Evolutionary conservation across 371 early-diverging fungal species (phyloP).

Genomic region (Basidiobolus heterosporus): DNA sequence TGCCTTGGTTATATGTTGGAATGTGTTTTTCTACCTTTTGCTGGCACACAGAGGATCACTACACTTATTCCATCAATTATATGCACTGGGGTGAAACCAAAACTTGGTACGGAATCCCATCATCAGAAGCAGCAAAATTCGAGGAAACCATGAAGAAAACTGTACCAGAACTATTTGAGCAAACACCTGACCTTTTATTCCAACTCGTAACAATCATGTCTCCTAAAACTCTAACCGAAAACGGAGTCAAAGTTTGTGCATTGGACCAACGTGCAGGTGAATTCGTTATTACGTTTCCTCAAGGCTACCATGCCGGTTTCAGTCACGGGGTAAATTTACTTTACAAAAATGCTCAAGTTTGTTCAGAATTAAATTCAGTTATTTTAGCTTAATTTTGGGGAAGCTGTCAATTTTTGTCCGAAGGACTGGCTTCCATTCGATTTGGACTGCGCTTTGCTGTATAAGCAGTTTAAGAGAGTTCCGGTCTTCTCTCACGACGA

Average conservation of each 20-base stretch:
- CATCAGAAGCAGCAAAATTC: conserved; percentile 57
- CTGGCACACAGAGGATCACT: conserved; percentile 96
- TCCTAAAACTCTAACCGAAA: conserved; percentile 51
- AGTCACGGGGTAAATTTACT: conserved; percentile 68
- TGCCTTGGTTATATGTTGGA: conserved; percentile 93
- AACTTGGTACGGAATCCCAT: conserved; percentile 95
- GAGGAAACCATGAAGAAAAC: conserved; percentile 66
- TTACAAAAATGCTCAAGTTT: not conserved
- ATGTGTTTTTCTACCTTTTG: conserved; percentile 93
- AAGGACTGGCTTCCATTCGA: conserved; percentile 81
- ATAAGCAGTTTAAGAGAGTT: conserved; percentile 52
- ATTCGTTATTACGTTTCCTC: conserved; percentile 88
- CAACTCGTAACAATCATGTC: conserved; percentile 85
- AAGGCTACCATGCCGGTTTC: conserved; percentile 90
- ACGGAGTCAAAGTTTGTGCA: conserved; percentile 59
- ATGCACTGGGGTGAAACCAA: conserved; percentile 92
- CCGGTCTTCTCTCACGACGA: conserved; percentile 93
- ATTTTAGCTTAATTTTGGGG: conserved; percentile 71
- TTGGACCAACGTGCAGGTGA: conserved; percentile 85
- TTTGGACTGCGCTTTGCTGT: conserved; percentile 56
- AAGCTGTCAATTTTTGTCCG: conserved; percentile 92
- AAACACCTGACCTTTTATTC: conserved; percentile 79
- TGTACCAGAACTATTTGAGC: conserved; percentile 77
- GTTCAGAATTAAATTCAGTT: conserved; percentile 1
- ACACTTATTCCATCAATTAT: conserved; percentile 89